Percentiles rank a stretch among this genome's conserved stretches.
These are phyloP conservation scores for Paraglomus brasilianum DNA, from an alignment of 192 early-diverging fungal genomes.

Conservation along the genomic window DNA sequence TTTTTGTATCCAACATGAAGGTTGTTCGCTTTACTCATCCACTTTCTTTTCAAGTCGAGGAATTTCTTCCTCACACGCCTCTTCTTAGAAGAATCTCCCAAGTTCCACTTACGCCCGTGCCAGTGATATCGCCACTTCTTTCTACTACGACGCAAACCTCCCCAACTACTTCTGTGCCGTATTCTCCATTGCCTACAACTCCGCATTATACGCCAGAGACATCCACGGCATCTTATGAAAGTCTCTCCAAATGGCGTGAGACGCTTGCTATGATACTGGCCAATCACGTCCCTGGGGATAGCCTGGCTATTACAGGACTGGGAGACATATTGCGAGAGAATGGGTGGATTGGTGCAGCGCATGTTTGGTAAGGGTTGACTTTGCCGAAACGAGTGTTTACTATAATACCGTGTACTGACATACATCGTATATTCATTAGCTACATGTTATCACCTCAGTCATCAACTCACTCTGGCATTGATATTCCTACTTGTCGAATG, in stretches of 20 bases:
- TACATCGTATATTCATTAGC: slow-evolving; percentile 14
- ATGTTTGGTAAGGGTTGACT: slow-evolving; percentile 69
- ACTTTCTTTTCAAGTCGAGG: slow-evolving; percentile 2
- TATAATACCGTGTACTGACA: slow-evolving; percentile 26
- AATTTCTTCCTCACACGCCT: slow-evolving; percentile 35
- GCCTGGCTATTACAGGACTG: slow-evolving; percentile 65
- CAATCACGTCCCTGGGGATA: slow-evolving; percentile 78
- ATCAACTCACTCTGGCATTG: slow-evolving; percentile 61
- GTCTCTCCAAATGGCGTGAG: slow-evolving; percentile 69
- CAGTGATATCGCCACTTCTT: too few species aligned
- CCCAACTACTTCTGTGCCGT: neutral
- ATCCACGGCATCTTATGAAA: slow-evolving; percentile 31
- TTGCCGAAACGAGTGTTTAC: neutral
- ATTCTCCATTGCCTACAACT: neutral
- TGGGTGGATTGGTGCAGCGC: slow-evolving; percentile 61
- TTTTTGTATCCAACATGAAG: neutral
- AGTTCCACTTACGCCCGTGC: neutral
- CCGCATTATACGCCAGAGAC: slow-evolving; percentile 7
- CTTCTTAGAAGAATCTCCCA: slow-evolving; percentile 12
- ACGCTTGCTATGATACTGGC: slow-evolving; percentile 75
- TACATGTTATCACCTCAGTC: slow-evolving; percentile 68
- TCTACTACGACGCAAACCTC: neutral
- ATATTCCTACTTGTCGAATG: slow-evolving; percentile 59
- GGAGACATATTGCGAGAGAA: slow-evolving; percentile 70
- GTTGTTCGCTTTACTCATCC: neutral